Conservation (phyloP, 2,329 filamentous ascomycete species). For the Colletotrichum zoysiae region DNA sequence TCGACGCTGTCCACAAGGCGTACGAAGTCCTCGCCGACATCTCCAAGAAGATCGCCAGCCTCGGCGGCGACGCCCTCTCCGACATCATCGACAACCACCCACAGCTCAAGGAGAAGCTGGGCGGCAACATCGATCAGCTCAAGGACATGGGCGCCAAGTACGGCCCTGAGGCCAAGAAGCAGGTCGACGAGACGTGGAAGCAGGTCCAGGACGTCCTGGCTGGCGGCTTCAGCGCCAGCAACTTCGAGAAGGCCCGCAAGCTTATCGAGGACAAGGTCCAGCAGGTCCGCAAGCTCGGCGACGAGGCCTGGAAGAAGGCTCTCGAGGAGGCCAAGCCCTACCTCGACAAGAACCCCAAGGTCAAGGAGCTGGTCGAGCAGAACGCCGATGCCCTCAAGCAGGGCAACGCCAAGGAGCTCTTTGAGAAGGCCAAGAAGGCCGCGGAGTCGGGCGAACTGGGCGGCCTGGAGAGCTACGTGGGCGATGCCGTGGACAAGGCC, state of each 20-base stretch:
- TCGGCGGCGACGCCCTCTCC: slow-evolving; percentile 72
- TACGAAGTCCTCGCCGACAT: slow-evolving; percentile 74
- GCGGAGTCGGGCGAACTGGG: slow-evolving; percentile 71
- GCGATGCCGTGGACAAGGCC: slow-evolving; percentile 65
- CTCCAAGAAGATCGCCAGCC: slow-evolving; percentile 67
- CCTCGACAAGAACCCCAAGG: slow-evolving; percentile 81
- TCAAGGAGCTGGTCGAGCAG: slow-evolving; percentile 79
- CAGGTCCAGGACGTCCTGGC: slow-evolving; percentile 74
- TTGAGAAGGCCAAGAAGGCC: slow-evolving; percentile 71
- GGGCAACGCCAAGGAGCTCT: slow-evolving; percentile 74
- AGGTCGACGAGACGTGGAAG: slow-evolving; percentile 78
- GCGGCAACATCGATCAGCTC: slow-evolving; percentile 75
- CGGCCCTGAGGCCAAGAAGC: slow-evolving; percentile 82
- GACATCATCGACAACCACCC: slow-evolving; percentile 82
- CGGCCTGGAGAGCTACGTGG: slow-evolving; percentile 71
- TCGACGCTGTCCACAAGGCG: slow-evolving; percentile 71
- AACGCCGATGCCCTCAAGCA: slow-evolving; percentile 77
- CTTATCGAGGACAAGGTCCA: slow-evolving; percentile 78
- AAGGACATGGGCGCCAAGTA: slow-evolving; percentile 77
- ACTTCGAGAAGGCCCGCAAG: slow-evolving; percentile 67
- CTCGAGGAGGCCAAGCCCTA: slow-evolving; percentile 78
- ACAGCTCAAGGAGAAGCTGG: slow-evolving; percentile 77
- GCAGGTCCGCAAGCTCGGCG: slow-evolving; percentile 74
- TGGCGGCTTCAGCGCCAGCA: slow-evolving; percentile 67
- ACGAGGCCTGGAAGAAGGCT: slow-evolving; percentile 79